These are phyloP conservation scores for Leucocoprinus sp. DNA, from an alignment of 768 basidiomycete species.

Conservation along the genomic window DNA sequence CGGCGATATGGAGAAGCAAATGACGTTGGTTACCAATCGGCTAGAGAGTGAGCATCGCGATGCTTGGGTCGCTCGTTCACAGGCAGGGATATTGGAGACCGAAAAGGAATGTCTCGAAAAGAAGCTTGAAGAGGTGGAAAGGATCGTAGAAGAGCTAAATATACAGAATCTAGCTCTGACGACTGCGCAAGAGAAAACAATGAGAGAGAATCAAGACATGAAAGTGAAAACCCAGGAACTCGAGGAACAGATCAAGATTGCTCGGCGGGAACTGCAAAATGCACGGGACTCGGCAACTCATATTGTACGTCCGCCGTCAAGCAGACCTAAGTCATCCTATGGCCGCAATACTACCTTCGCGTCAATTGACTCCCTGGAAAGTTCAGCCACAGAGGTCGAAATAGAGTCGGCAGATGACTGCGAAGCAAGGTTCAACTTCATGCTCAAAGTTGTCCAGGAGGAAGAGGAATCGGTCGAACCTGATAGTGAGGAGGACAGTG, in stretches of 20 bases:
- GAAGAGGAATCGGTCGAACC: conserved; percentile 41
- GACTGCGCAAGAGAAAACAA: conserved; percentile 21
- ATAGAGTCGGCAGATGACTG: conserved; percentile 36
- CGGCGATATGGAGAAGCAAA: conserved; percentile 64
- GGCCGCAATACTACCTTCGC: conserved; percentile 38
- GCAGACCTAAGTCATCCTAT: conserved; percentile 10
- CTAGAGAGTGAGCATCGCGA: conserved; percentile 77
- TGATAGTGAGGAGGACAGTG: conserved; percentile 42
- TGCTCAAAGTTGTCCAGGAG: conserved; percentile 51
- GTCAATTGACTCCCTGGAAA: conserved; percentile 55
- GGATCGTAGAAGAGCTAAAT: conserved; percentile 20
- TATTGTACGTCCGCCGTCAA: conserved; percentile 27
- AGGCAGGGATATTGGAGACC: conserved; percentile 52
- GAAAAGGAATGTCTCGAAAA: conserved; percentile 56
- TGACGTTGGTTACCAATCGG: conserved; percentile 53
- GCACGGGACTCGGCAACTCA: conserved; percentile 36
- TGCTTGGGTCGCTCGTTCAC: conserved; percentile 77
- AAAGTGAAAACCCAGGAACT: conserved; percentile 29
- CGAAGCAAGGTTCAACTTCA: conserved; percentile 31
- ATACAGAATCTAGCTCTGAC: conserved; percentile 21
- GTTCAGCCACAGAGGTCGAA: conserved; percentile 66
- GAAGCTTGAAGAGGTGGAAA: conserved; percentile 31
- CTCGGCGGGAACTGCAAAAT: conserved; percentile 22
- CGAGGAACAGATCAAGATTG: conserved; percentile 42
- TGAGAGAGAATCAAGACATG: conserved; percentile 29